These are phyloP conservation scores for Tagetes patula DNA, from an alignment of 129 eudicot genomes.

Conservation along the genomic window DNA sequence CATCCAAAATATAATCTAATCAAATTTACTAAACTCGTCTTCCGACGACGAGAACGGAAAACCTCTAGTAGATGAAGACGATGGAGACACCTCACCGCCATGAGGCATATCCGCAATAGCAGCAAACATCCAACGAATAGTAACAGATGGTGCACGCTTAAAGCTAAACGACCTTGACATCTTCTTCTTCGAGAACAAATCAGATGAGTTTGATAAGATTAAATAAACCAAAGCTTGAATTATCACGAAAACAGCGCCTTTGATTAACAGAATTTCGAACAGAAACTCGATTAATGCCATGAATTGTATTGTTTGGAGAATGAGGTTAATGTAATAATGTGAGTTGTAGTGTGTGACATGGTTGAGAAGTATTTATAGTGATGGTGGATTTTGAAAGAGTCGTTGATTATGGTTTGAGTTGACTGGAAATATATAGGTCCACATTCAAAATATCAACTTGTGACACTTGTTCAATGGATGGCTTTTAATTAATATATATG, in stretches of 20 bases:
- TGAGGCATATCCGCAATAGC: constrained; percentile 48
- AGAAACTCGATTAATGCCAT: too few relatives aligned
- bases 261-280: constrained; percentile 28
- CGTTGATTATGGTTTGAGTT: too few relatives aligned
- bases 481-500: too few relatives aligned
- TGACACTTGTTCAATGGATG: too few relatives aligned
- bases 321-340: too few relatives aligned
- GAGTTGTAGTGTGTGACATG: too few relatives aligned
- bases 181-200: constrained; percentile 42
- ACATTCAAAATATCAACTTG: too few relatives aligned
- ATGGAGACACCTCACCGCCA: constrained; percentile 42
- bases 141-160: constrained; percentile 39
- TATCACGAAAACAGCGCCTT: constrained; percentile 43
- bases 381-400: too few relatives aligned
- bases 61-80: constrained; percentile 26
- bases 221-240: constrained; percentile 55
- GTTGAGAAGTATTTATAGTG: too few relatives aligned
- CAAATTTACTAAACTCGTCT: constrained; percentile 26
- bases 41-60: constrained; percentile 25
- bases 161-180: constrained; percentile 52
- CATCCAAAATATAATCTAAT: constrained; percentile 13
- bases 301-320: too few relatives aligned
- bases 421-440: too few relatives aligned
- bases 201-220: constrained; percentile 47
- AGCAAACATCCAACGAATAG: constrained; percentile 48